Evolutionary conservation across 345 rosid species (phyloP).

Genomic region (Aethionema arabicum): DNA sequence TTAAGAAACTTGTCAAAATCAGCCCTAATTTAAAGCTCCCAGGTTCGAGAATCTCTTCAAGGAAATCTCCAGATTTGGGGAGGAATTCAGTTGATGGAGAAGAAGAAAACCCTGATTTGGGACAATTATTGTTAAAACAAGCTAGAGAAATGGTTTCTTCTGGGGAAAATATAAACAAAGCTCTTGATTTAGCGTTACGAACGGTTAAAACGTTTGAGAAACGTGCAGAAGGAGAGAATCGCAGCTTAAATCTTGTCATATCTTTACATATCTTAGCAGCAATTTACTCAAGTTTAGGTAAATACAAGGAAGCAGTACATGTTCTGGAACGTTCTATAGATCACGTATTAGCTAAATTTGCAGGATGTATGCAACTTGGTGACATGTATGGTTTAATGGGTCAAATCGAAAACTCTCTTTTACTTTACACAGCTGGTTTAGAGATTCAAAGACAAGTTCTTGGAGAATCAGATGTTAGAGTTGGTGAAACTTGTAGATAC

Average conservation of each 20-base stretch:
- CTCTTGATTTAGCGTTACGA: conserved; percentile 62
- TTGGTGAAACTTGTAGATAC: conserved; percentile 80
- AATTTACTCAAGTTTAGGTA: conserved; percentile 63
- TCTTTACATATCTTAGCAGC: conserved; percentile 79
- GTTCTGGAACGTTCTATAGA: conserved; percentile 78
- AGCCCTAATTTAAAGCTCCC: conserved; percentile 42
- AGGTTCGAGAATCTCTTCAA: conserved; percentile 30
- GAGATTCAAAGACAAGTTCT: conserved; percentile 89
- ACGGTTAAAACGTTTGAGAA: conserved; percentile 68
- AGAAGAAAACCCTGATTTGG: conserved; percentile 58
- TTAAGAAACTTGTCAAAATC: conserved; percentile 40
- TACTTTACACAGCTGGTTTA: conserved; percentile 79
- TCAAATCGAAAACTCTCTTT: conserved; percentile 75
- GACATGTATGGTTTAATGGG: conserved; percentile 83
- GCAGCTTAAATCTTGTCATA: conserved; percentile 68
- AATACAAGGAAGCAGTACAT: conserved; percentile 63
- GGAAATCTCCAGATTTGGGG: conserved; percentile 46
- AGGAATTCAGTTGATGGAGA: conserved; percentile 43
- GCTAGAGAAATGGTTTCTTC: conserved; percentile 63
- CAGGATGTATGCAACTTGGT: conserved; percentile 97
- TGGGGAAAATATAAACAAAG: conserved; percentile 65
- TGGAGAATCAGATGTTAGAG: conserved; percentile 73
- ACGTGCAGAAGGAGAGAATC: conserved; percentile 45
- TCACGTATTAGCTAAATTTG: conserved; percentile 87
- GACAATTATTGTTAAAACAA: conserved; percentile 68